Evolutionary conservation across 768 basidiomycete genomes (phyloP).

Genomic region (Lactifluus rugatus): DNA sequence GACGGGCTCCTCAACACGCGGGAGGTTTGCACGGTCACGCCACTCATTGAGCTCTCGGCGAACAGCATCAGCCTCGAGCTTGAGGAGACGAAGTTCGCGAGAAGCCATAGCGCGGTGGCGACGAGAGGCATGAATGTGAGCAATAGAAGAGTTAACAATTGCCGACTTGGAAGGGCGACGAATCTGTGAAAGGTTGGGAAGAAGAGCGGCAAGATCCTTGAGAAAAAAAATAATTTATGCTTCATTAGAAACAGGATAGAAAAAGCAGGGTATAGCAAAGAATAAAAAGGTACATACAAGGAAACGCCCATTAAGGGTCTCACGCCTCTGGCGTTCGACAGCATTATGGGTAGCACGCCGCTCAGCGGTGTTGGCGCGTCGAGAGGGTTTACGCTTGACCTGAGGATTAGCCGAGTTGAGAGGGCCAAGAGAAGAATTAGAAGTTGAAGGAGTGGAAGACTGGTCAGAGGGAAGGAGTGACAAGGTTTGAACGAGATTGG

Average conservation of each 20-base stretch:
- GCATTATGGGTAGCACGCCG: constrained; percentile 96
- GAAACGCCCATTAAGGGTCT: constrained; percentile 90
- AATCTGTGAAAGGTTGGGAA: constrained; percentile 85
- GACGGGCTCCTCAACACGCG: constrained; percentile 61
- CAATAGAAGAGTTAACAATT: constrained; percentile 93
- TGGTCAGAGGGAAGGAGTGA: constrained; percentile 28
- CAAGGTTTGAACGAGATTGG: constrained; percentile 28
- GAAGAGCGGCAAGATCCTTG: constrained; percentile 85
- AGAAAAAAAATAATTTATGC: too few species aligned
- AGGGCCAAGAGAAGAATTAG: constrained; percentile 10
- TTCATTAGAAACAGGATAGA: background rate
- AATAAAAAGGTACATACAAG: constrained; percentile 39
- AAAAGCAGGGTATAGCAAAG: constrained; percentile 3
- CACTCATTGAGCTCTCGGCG: constrained; percentile 90
- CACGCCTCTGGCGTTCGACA: constrained; percentile 86
- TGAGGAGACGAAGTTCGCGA: constrained; percentile 69
- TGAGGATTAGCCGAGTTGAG: constrained; percentile 28
- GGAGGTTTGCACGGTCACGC: constrained; percentile 67
- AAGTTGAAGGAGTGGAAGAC: constrained; percentile 18
- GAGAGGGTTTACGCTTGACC: constrained; percentile 69
- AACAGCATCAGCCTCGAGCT: constrained; percentile 76
- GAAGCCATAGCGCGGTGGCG: constrained; percentile 75
- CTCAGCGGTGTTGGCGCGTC: constrained; percentile 93
- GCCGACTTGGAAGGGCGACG: constrained; percentile 93
- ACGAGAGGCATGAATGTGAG: constrained; percentile 75